Evolutionary conservation across 495 filamentous ascomycete species (phyloP), one percentile per base, ranked within the genome.

Genomic region (Podospora appendiculata): DNA sequence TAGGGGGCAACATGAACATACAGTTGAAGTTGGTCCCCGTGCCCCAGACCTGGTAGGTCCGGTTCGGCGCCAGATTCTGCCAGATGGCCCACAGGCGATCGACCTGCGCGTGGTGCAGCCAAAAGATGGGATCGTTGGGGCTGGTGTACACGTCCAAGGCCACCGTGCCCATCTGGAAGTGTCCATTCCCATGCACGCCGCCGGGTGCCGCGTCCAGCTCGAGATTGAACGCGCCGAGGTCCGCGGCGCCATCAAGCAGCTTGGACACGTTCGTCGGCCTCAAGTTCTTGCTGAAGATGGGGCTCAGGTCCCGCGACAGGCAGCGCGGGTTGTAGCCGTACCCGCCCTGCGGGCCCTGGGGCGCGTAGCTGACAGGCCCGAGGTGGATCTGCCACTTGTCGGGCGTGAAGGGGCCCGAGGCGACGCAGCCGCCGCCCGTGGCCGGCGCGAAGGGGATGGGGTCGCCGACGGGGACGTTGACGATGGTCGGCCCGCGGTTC

Each of bases 61-160:
- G 41, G 8, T 13, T 18, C n/a, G 4, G 10, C 11, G 25, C 6
- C 9, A 48, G 14, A 41, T 41, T 33, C 55, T 86, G 81, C 82
- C 83, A 86, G 14, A 80, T 79, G 70, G 76, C 79, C 73, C 74
- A 86, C 6, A 78, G 25, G 14, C 79, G 78, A 62, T 86, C 83
- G 47, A 87, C 70, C 72, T 77, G 74, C 12, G 69, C 74, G 57
- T 86, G 82, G 61, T 86, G 82, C n/a, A 79, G 67, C 58, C 65
- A 86, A 66, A 86, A 86, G 6, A 68, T 68, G 17, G 82, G 80
- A 50, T 85, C 82, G 25, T 39, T 32, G 6, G 58, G 59, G 12
- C 59, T 61, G 1, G 58, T 57, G 47, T 55, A 67, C 35, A 58
- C 58, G 44, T 64, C 47, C 35, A 50, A 17, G 32, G n/a, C 14